phyloP scores from a whole-genome alignment of 176 grass and related monocot species.

The Secale cereale region DNA sequence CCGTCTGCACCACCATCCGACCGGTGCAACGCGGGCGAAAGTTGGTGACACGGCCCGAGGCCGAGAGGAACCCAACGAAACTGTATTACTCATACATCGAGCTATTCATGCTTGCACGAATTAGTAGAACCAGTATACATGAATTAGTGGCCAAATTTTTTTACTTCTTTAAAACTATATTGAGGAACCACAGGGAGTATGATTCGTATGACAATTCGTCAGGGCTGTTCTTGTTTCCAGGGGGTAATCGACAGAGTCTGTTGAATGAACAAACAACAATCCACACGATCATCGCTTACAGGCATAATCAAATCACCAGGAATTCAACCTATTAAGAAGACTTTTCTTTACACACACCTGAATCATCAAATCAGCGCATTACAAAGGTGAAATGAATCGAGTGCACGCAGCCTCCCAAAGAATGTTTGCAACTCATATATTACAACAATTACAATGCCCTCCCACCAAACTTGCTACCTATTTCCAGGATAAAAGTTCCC shows the following conservation, averaged over 20 bases:
- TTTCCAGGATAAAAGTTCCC: conserved; percentile 36
- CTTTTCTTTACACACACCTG: neutral
- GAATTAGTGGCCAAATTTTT: neutral
- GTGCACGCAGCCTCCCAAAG: conserved; percentile 43
- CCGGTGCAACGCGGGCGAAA: no score
- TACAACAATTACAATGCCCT: conserved; percentile 52
- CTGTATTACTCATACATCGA: neutral
- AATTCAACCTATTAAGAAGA: no score
- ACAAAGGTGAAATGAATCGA: conserved; percentile 24
- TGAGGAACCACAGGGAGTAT: neutral
- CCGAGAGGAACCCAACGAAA: neutral
- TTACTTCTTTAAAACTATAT: neutral
- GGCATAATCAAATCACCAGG: neutral
- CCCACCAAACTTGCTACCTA: conserved; percentile 52
- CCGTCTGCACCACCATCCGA: neutral
- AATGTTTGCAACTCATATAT: conserved; percentile 65
- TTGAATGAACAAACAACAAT: neutral
- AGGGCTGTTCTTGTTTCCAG: neutral
- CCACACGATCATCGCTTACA: neutral
- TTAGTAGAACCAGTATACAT: neutral
- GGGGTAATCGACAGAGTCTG: neutral
- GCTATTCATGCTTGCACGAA: neutral
- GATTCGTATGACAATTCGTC: neutral
- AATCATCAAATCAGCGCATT: conserved; percentile 48
- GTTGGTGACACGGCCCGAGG: no score